phyloP scores from a whole-genome alignment of 331 rosid genomes.

The Quercus tomentella region DNA sequence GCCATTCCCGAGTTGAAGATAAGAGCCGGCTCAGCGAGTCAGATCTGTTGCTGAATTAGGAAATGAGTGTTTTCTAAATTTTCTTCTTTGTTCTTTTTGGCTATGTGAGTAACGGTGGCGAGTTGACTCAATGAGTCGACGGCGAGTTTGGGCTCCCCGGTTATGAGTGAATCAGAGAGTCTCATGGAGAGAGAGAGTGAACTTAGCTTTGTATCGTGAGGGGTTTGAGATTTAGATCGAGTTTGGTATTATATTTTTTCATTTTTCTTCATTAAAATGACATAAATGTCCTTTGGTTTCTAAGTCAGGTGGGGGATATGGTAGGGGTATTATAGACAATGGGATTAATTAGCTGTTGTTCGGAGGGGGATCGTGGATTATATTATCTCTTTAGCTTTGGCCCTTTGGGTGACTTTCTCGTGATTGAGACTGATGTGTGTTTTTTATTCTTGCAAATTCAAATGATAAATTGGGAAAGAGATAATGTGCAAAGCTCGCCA shows the following conservation, averaged over 20 bases:
- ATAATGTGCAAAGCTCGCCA: too few relatives aligned
- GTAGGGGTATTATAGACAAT: too few relatives aligned
- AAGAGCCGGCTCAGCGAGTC: slow-evolving; percentile 41
- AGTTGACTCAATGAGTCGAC: slow-evolving; percentile 38
- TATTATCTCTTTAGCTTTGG: too few relatives aligned
- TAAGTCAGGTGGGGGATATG: too few relatives aligned
- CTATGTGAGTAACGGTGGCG: slow-evolving; percentile 27
- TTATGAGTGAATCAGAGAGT: not conserved
- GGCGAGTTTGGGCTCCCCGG: not conserved
- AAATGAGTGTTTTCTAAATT: slow-evolving; percentile 19
- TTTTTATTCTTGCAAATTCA: not conserved
- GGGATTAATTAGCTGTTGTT: not conserved
- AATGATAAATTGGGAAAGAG: too few relatives aligned
- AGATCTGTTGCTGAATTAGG: slow-evolving; percentile 26
- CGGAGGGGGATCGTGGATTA: not conserved
- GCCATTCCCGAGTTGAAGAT: slow-evolving; percentile 86
- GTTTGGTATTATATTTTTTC: not conserved
- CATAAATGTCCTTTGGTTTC: slow-evolving; percentile 22
- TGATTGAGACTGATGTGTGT: too few relatives aligned
- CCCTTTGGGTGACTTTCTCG: too few relatives aligned
- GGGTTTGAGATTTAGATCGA: slow-evolving; percentile 43
- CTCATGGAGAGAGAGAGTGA: not conserved
- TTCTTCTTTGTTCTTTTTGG: slow-evolving; percentile 2
- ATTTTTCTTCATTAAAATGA: slow-evolving; percentile 15
- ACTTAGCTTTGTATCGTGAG: slow-evolving; percentile 13